Evolutionary conservation across 805 yeast genomes (phyloP).

Genomic region (Helenozyma rhizophorensis): DNA sequence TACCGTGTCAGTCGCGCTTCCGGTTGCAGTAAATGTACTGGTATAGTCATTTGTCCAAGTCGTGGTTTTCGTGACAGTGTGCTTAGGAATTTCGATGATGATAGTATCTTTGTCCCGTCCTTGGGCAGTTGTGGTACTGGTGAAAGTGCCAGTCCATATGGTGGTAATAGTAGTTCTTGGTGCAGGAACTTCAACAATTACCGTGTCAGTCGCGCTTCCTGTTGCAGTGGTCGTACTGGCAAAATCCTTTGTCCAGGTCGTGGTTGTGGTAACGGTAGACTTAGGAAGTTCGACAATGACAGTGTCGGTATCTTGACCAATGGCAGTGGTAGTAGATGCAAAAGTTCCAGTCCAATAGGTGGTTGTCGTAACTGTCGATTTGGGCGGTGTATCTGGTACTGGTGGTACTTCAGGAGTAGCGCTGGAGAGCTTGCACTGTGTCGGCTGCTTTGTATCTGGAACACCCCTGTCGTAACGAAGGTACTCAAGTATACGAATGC

Average conservation of each 20-base stretch:
- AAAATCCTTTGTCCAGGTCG: not conserved
- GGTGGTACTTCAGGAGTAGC: too few relatives aligned
- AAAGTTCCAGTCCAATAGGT: conserved; percentile 1
- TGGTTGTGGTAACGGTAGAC: conserved; percentile 9
- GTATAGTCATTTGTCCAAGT: conserved; percentile 6
- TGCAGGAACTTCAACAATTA: conserved; percentile 6
- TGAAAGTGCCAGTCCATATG: conserved; percentile 5
- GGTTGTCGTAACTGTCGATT: conserved; percentile 6
- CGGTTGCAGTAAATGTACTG: too few relatives aligned
- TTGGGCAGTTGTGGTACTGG: too few relatives aligned
- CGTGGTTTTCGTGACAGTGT: not conserved
- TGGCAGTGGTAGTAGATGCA: conserved; percentile 3
- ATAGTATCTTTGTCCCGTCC: too few relatives aligned
- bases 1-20: not conserved
- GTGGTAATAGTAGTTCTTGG: conserved; percentile 4
- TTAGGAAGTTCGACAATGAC: conserved; percentile 7
- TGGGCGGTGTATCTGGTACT: too few relatives aligned
- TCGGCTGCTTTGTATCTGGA: too few relatives aligned
- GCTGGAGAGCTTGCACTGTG: too few relatives aligned
- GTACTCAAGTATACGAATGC: too few relatives aligned
- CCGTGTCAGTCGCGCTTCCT: conserved; percentile 7
- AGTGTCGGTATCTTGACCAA: conserved; percentile 1
- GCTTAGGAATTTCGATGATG: too few relatives aligned
- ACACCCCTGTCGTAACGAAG: too few relatives aligned
- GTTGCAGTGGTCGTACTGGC: conserved; percentile 1